phyloP scores from a whole-genome alignment of 1,284 basidiomycete species.

The Cutaneotrichosporon cavernicola region DNA sequence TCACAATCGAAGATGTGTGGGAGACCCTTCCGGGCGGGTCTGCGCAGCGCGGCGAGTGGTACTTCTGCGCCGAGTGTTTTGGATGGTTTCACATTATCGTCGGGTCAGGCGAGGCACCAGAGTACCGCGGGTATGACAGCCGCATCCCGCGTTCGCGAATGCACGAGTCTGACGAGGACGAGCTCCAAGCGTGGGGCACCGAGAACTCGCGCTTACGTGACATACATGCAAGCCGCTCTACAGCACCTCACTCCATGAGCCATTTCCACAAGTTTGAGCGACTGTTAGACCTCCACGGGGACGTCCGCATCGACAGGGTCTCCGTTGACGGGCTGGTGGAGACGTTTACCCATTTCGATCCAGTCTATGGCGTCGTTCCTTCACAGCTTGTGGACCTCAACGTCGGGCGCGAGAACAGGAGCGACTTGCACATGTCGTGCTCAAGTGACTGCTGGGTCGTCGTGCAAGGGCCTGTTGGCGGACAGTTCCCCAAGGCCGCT shows the following conservation, averaged over 20 bases:
- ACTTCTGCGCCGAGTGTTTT: constrained; percentile 46
- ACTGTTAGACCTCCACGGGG: constrained; percentile 20
- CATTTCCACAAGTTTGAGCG: constrained; percentile 38
- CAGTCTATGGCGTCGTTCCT: constrained; percentile 7
- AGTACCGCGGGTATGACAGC: not conserved
- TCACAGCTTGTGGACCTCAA: constrained; percentile 5
- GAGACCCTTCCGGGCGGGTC: constrained; percentile 40
- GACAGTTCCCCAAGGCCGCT: constrained; percentile 37
- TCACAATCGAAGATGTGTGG: constrained; percentile 33
- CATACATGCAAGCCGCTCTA: not conserved
- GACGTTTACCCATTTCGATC: constrained; percentile 36
- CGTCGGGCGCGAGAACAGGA: constrained; percentile 1
- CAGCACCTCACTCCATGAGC: constrained; percentile 18
- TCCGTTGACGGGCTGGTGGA: constrained; percentile 30
- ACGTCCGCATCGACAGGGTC: constrained; percentile 33
- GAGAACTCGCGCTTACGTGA: not conserved
- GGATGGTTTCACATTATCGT: constrained; percentile 38
- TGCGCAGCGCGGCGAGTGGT: constrained; percentile 36
- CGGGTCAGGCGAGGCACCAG: constrained; percentile 12
- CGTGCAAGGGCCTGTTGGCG: constrained; percentile 38
- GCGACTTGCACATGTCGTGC: constrained; percentile 34
- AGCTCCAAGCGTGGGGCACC: not conserved
- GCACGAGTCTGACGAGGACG: constrained; percentile 1
- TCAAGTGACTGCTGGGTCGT: constrained; percentile 37
- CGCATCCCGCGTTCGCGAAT: not conserved